Percentiles rank a stretch among this genome's conserved stretches.
Conservation (phyloP, 768 basidiomycete species). For the Lentinula lateritia region DNA sequence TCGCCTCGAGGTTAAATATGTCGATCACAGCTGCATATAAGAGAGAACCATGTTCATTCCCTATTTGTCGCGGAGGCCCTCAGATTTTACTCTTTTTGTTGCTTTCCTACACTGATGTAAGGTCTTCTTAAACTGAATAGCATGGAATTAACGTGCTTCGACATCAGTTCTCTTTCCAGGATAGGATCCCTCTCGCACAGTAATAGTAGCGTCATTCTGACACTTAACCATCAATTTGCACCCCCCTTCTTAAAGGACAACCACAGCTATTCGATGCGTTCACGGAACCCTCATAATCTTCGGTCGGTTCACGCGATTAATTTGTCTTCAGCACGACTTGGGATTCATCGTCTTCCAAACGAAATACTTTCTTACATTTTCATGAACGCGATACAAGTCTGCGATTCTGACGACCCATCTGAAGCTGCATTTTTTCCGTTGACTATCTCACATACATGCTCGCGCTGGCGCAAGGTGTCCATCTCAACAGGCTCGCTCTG, state of each 20-base stretch:
- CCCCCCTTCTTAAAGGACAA: not conserved
- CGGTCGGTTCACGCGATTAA: not conserved
- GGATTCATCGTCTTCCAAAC: conserved; percentile 22
- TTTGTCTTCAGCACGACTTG: not conserved
- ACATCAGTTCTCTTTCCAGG: not conserved
- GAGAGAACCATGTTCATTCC: not conserved
- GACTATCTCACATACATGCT: conserved; percentile 42
- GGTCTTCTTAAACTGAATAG: not conserved
- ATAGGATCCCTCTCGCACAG: not conserved
- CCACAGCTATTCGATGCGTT: not conserved
- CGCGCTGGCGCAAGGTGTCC: conserved; percentile 44
- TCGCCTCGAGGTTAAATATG: not conserved
- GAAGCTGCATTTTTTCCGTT: conserved; percentile 21
- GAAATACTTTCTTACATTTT: conserved; percentile 34
- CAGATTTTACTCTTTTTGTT: not conserved
- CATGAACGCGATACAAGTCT: conserved; percentile 16
- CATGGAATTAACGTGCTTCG: not conserved
- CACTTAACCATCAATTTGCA: not conserved
- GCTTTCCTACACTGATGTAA: not conserved
- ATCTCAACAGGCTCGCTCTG: conserved; percentile 43
- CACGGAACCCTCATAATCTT: not conserved
- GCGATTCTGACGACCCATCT: conserved; percentile 17
- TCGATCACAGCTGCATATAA: not conserved
- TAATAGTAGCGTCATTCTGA: not conserved
- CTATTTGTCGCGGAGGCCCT: no score